Base-by-base conservation (phyloP, 2,329 filamentous ascomycete species). In the Venturia effusa region DNA sequence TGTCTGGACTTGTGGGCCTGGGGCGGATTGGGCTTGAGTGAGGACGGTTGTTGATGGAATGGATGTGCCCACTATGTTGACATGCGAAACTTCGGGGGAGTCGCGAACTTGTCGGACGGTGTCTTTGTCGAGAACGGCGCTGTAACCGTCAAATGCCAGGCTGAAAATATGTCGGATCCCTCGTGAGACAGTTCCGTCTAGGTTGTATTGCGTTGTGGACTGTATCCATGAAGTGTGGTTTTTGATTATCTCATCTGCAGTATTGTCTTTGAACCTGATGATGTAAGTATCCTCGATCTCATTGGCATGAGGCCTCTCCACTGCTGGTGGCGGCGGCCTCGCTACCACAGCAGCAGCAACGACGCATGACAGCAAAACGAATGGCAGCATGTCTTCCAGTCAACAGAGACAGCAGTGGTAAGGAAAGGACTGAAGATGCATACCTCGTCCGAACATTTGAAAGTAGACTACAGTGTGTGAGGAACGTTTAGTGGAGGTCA, bases 91-190 rank as follows among this genome's bases (percentile, higher is more conserved):
- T 59, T 63, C 61, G 17, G 45, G 45, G 4, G 27, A 32, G 10
- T 39, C 13, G 15, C 61, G 48, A 32, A 63, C 43, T 22, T 34
- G 27, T 41, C 40, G 19, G 4, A 63, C 22, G 34, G 43, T 45
- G 15, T 57, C 61, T 34, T 39, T 27, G 30, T 63, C 51, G 7
- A 63, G 61, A 13, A 59, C 61, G 13, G 61, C 61, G 22, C 32
- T 39, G 34, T 63, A 63, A 10, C 61, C 61, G 17, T 63, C 37
- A n/a, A 63, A 63, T 10, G 61, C 61, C 7, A 63, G 37, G 51
- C 27, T 40, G 51, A 63, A 63, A 15, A 39, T 48, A 13, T 57
- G 51, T 11, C 61, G 43, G 13, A 62, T 37, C 3, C 61, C 61
- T 41, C 61, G 61, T 27, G 61, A 40, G 30, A 63, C 45, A 27